Evolutionary conservation across 2,329 filamentous ascomycete species (phyloP), one percentile per base, ranked within the genome.

Genomic region (Curvularia eragrostidis): DNA sequence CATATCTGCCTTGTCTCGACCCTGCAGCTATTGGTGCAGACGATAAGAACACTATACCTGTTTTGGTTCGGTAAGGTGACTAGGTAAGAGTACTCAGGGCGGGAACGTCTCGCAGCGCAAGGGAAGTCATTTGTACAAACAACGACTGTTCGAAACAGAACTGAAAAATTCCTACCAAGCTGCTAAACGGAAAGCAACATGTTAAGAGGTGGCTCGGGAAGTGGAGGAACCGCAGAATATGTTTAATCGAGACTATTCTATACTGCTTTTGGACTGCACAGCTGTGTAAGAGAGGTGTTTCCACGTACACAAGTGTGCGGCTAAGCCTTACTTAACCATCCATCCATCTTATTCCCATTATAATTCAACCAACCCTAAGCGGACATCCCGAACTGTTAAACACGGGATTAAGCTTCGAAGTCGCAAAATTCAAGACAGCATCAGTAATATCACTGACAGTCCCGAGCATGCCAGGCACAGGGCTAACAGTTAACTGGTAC

Each of bases 301-400:
- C 21, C 21, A 43, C 13, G 3, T 12, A 23, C n/a, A n/a, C n/a
- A n/a, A n/a, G n/a, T n/a, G n/a, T 13, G 12, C 12, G 2, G 12
- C 39, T 7, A 21, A 24, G 39, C 12, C 39, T 41, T 41, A 24
- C 39, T 7, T 18, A 19, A 18, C 36, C 36, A 19, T 42, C 39
- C 19, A 42, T 24, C 23, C 12, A 15, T n/a, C 13, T 15, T 43
- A 26, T 24, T 5, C 12, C 13, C 23, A n/a, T 43, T 13, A 3
- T 5, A n/a, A 3, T 21, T 48, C 19, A 48, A 10, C 19, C 19
- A 15, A 36, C 6, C 51, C 52, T 62, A 26, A 68, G 51, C 30
- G 56, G 54, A 77, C 95, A 47, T 78, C 79, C 47, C 51, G 67
- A 44, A 13, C 68, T 69, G 56, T 61, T 44, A 52, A 72, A 72